Base-by-base conservation (phyloP, 1,284 basidiomycete species). In the Heterobasidion parviporum region DNA sequence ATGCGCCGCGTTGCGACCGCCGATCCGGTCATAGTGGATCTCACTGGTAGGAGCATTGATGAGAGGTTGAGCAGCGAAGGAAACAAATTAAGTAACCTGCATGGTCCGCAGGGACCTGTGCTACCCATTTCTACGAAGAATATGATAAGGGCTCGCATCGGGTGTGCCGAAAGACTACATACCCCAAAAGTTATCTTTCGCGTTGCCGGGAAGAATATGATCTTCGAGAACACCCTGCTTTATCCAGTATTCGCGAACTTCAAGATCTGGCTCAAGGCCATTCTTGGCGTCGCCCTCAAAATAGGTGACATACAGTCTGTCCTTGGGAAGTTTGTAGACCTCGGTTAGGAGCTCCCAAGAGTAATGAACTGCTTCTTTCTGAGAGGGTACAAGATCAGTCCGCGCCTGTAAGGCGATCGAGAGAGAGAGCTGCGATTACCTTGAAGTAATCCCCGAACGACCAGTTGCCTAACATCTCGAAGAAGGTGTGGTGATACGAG, bases 371-470 rank as follows among this genome's bases (percentile, higher is more conserved):
- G 96, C 95, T 63, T 98, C 96, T 81, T 89, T 85, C 93, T 95
- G 67, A 8, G 55, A 7, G 8, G 20, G 15, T 4, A 9, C 15
- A 14, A 49, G 36, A 47, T 6, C 3, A 34, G 15, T 38, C 35
- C 26, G 50, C 36, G 35, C 38, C 4, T 26, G 26, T 9, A 49
- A 20, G n/a, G 51, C 6, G 44, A 4, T 15, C 14, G 38, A 10
- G 7, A 41, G 33, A 38, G 38, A 8, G 3, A 18, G 2, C 32
- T 33, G 5, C 7, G n/a, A 16, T 52, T 55, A 85, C 93, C 83
- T 99, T 99, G 83, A 99, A 99, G 75, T 99, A 99, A 72, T 99
- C 93, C 6, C 96, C 96, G 65, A 99, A 99, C 9, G 94, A 98
- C 96, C 96, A 99, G 73, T 99, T 99, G 48, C 96, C 96, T 60